Base-by-base conservation (phyloP, 1,284 basidiomycete species). In the Melampsora americana region DNA sequence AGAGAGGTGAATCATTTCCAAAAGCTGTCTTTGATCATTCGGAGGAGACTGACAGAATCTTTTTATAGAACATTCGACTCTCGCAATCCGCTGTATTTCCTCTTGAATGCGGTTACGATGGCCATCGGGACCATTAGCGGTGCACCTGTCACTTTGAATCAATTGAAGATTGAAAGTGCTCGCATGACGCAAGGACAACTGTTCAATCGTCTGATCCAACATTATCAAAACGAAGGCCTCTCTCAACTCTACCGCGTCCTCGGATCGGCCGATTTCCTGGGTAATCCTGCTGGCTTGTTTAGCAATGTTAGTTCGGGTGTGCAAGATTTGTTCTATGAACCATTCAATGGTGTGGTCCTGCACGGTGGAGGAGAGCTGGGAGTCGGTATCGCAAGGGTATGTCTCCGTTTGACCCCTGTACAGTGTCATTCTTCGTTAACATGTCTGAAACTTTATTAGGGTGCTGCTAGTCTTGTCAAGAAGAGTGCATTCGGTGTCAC, bases 241-340 rank as follows among this genome's bases (percentile, higher is more conserved):
- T 90, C 92, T 39, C 96, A 99, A 83, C 86, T 99, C 12, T 98
- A 99, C 83, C 90, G 96, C 39, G 92, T 99, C 35, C 86, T 99
- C 9, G 96, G 96, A 35, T 95, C 93, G 3, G 95, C 95, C 0
- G 95, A 99, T 84, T 97, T 99, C 84, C 80, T 88, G 50, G 86
- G 86, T 32, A 85, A 85, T 89, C 95, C 95, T 5, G 93, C 98
- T 39, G 95, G 95, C 16, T 86, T 99, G 69, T 99, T 99, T 86
- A 97, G 92, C 78, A 99, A 98, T 81, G 95, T 99, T 81, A 95
- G 93, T 81, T 97, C 94, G 30, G 96, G 96, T n/a, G 93, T 99
- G 9, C 91, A 92, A 65, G 96, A 99, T 83, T 95, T 99, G 79
- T 99, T 99, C 86, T 98, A 99, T 81, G 96, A 98, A 84, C 96